Conservation (phyloP, 345 rosid genomes). For the Schrenkiella parvula region DNA sequence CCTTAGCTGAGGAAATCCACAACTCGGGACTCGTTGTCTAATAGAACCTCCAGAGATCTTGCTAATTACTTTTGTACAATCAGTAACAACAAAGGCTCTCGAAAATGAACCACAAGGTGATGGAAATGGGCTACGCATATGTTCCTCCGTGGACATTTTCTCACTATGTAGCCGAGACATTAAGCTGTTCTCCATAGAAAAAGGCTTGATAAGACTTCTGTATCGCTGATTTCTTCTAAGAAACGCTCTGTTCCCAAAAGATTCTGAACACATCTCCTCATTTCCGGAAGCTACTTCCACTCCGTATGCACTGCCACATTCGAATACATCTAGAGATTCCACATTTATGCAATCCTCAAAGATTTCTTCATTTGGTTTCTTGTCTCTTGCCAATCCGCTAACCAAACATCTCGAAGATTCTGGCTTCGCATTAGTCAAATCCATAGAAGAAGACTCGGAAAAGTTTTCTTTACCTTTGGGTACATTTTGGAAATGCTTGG, state of each 20-base stretch:
- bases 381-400: conserved; percentile 23
- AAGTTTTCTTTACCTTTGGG: conserved; percentile 32
- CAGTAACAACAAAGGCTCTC: conserved; percentile 60
- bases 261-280: conserved; percentile 26
- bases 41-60: conserved; percentile 33
- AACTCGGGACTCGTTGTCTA: neutral
- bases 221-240: conserved; percentile 38
- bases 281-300: conserved; percentile 36
- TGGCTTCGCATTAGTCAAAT: conserved; percentile 31
- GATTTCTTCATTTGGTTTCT: conserved; percentile 36
- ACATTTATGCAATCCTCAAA: conserved; percentile 22
- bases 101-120: conserved; percentile 38
- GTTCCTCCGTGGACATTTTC: conserved; percentile 44
- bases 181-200: conserved; percentile 58
- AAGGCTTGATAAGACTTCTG: conserved; percentile 39
- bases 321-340: conserved; percentile 16
- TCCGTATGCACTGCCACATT: conserved; percentile 29
- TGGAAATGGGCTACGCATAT: conserved; percentile 39
- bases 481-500: conserved; percentile 49
- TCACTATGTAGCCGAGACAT: conserved; percentile 60
- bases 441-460: conserved; percentile 24
- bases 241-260: conserved; percentile 38
- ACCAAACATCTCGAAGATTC: conserved; percentile 27
- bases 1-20: conserved; percentile 51
- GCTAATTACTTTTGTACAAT: conserved; percentile 52